These are phyloP conservation scores for Tolypocladium capitatum DNA, from an alignment of 2,329 filamentous ascomycete species.

Conservation along the genomic window DNA sequence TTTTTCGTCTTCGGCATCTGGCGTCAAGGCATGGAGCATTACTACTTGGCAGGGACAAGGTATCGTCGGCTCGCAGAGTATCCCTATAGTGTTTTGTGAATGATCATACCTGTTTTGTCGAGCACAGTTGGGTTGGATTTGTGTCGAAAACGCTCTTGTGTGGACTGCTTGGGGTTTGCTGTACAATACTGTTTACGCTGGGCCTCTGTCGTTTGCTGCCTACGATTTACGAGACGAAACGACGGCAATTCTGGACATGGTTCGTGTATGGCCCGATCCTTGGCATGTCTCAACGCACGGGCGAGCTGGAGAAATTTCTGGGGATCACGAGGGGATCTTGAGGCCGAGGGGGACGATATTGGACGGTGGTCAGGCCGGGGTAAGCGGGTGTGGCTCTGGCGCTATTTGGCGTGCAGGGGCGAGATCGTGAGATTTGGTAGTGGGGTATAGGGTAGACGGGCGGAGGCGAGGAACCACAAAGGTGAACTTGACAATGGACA, in stretches of 20 bases:
- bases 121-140: not conserved
- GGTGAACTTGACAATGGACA: not conserved
- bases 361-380: not conserved
- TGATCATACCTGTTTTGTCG: not conserved
- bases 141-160: not conserved
- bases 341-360: not conserved
- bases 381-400: not conserved
- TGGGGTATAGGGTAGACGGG: not conserved
- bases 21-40: not conserved
- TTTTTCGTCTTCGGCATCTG: not conserved
- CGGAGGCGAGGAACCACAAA: not conserved
- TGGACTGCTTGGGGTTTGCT: not conserved
- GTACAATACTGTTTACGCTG: not conserved
- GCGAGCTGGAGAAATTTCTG: not conserved
- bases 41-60: not conserved
- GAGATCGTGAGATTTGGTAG: not conserved
- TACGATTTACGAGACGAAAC: not conserved
- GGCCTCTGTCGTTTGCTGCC: not conserved
- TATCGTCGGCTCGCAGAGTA: not conserved
- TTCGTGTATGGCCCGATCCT: not conserved
- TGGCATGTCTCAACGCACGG: not conserved
- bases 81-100: constrained; percentile 1
- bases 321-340: not conserved
- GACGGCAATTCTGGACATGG: not conserved
- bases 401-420: no score